Percentiles rank a stretch among this genome's conserved stretches.
Evolutionary conservation across 805 yeast species (phyloP).

Genomic region (Ogataea kodamae): DNA sequence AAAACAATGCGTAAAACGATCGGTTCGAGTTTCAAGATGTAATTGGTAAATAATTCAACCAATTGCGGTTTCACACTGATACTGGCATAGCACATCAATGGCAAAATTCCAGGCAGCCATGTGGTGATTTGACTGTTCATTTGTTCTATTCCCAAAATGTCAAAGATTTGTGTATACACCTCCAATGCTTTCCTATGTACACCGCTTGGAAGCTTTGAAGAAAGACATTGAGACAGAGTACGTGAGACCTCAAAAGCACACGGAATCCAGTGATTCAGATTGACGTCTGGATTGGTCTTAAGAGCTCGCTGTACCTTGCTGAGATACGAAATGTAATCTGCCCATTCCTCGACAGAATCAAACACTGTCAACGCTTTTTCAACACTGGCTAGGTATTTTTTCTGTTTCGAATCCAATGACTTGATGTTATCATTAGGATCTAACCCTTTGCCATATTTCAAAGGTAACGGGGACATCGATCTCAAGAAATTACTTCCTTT

Average conservation of each 20-base stretch:
- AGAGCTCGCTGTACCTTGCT: constrained; percentile 75
- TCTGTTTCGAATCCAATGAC: constrained; percentile 56
- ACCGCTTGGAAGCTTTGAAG: constrained; percentile 85
- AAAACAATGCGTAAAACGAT: constrained; percentile 49
- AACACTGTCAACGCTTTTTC: constrained; percentile 72
- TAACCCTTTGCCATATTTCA: constrained; percentile 18
- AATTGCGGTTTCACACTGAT: constrained; percentile 82
- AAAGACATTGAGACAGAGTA: constrained; percentile 72
- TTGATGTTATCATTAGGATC: constrained; percentile 21
- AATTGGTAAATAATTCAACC: constrained; percentile 55
- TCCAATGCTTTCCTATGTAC: constrained; percentile 88
- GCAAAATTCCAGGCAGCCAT: constrained; percentile 94
- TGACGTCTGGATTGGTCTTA: constrained; percentile 42
- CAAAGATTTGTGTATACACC: constrained; percentile 69
- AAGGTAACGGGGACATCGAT: constrained; percentile 31
- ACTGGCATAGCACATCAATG: constrained; percentile 83
- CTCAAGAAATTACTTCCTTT: constrained; percentile 22
- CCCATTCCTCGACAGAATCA: constrained; percentile 93
- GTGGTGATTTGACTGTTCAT: constrained; percentile 54
- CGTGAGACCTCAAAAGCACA: constrained; percentile 61
- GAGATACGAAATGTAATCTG: constrained; percentile 90
- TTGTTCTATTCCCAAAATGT: constrained; percentile 51
- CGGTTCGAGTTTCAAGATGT: constrained; percentile 52
- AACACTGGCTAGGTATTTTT: constrained; percentile 61
- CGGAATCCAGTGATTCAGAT: constrained; percentile 57